Evolutionary conservation across 2,329 filamentous ascomycete species (phyloP), one percentile per base, ranked within the genome.

Genomic region (Colletotrichum spinosum): DNA sequence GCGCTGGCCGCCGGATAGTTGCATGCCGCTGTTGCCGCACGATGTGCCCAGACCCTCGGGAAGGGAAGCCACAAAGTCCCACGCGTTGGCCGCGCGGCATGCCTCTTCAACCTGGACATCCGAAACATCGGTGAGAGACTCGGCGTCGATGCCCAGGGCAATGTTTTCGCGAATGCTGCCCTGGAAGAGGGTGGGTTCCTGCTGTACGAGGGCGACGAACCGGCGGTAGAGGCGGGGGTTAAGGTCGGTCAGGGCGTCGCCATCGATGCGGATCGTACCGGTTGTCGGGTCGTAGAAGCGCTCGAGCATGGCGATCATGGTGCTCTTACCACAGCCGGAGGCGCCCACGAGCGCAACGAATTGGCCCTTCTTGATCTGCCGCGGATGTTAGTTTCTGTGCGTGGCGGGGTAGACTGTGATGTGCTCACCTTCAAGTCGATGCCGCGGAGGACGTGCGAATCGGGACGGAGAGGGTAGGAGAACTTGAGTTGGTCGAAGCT

Each of bases 1-100:
- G 8, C 90, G 81, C 73, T 94, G 90, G 1, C 91, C 91, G 33
- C 91, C 91, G 1, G 89, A 92, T 1, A 94, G 79, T 64, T 90
- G 88, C 15, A 90, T 85, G 0, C 90, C 90, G 53, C 86, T 85
- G 69, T 90, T 86, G 2, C 91, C 90, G 25, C 91, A 90, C 1
- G 82, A 78, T 0, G 90, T 91, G 2, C 82, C 78, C 59, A 92
- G 88, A 0, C 87, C 88, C 39, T 76, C 74, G 5, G 75, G 75
- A 0, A 76, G 69, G 7, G 75, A 76, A 0, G 72, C 72, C 10
- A 78, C 67, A 64, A 86, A 86, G 45, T 83, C 81, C 69, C 80
- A 79, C 2, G 81, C 82, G 74, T 83, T 84, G 38, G 83, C 81
- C 60, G 82, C 79, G 13, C 76, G 73, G 62, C 81, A 82, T 5